Percentiles rank a stretch among this genome's conserved stretches.
These are phyloP conservation scores for Saturnispora kantuleensis DNA, from an alignment of 805 yeast species.

Conservation along the genomic window DNA sequence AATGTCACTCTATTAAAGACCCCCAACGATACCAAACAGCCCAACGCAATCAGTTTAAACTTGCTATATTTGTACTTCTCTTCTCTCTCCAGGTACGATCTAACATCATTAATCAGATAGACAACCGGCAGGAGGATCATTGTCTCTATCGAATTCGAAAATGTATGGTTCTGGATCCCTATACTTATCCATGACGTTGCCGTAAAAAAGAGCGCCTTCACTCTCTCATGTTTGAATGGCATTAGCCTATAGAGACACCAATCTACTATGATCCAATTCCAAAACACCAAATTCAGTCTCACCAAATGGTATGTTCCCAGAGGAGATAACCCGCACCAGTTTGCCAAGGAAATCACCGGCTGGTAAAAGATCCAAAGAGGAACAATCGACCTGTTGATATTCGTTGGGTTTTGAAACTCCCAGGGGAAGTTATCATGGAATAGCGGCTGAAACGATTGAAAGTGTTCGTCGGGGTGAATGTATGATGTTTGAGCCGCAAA, in stretches of 20 bases:
- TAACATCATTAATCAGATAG: constrained; percentile 34
- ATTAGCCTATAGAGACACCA: constrained; percentile 23
- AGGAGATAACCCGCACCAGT: constrained; percentile 31
- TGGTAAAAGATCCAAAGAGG: constrained; percentile 63
- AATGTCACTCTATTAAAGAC: constrained; percentile 81
- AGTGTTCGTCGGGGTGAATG: constrained; percentile 96
- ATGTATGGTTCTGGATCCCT: constrained; percentile 75
- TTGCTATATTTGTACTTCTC: neutral
- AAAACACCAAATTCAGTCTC: constrained; percentile 35
- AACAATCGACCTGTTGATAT: constrained; percentile 62
- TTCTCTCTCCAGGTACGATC: constrained; percentile 14
- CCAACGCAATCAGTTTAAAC: constrained; percentile 21
- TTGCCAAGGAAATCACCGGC: constrained; percentile 42
- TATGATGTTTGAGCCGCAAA: constrained; percentile 68
- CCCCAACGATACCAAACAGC: constrained; percentile 57
- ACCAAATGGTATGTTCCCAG: constrained; percentile 41
- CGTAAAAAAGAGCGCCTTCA: constrained; percentile 37
- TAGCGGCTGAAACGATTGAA: constrained; percentile 78
- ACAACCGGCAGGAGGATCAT: constrained; percentile 40
- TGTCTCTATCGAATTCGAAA: constrained; percentile 82
- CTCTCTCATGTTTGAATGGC: constrained; percentile 27
- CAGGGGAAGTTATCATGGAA: constrained; percentile 55
- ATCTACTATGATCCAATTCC: constrained; percentile 27
- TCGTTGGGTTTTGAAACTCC: constrained; percentile 52
- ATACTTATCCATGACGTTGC: constrained; percentile 61